A percentile compares a stretch with the other conserved stretches of the same genome.
phyloP scores from a whole-genome alignment of 176 grass and related monocot genomes.

The Carex littledalei region DNA sequence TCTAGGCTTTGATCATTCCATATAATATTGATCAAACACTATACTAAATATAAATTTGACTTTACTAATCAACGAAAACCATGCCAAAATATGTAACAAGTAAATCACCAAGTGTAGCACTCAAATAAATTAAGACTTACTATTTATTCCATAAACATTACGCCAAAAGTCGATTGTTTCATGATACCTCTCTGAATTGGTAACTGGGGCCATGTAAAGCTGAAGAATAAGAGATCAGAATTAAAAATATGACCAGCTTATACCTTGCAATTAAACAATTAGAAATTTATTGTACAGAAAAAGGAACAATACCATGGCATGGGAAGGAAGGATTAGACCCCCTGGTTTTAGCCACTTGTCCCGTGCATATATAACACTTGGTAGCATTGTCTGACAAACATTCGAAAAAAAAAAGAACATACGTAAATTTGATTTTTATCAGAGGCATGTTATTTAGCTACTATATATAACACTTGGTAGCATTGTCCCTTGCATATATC shows the following conservation, averaged over 20 bases:
- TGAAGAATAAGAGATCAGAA: conserved; percentile 28
- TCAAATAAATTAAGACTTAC: conserved; percentile 37
- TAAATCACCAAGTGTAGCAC: background rate
- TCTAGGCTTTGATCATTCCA: background rate
- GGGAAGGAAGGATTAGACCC: conserved; percentile 94
- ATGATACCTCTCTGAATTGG: conserved; percentile 79
- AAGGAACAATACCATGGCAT: conserved; percentile 61
- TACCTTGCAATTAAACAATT: background rate
- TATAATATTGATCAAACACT: background rate
- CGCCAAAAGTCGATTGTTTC: conserved; percentile 74
- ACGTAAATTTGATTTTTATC: background rate
- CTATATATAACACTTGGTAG: too few species aligned
- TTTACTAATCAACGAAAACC: background rate
- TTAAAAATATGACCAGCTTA: background rate
- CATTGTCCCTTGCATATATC: too few species aligned
- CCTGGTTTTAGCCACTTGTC: conserved; percentile 96
- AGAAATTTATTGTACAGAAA: background rate
- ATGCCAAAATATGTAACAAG: background rate
- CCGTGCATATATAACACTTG: conserved; percentile 84
- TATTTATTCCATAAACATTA: conserved; percentile 90
- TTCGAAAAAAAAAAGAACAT: conserved; percentile 4
- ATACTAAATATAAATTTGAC: background rate
- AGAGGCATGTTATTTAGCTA: background rate
- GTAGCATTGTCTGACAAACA: conserved; percentile 68
- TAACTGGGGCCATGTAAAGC: conserved; percentile 93